Evolutionary conservation across 176 grass and related monocot species (phyloP), one percentile per base, ranked within the genome.

Genomic region (Carex cristatella): DNA sequence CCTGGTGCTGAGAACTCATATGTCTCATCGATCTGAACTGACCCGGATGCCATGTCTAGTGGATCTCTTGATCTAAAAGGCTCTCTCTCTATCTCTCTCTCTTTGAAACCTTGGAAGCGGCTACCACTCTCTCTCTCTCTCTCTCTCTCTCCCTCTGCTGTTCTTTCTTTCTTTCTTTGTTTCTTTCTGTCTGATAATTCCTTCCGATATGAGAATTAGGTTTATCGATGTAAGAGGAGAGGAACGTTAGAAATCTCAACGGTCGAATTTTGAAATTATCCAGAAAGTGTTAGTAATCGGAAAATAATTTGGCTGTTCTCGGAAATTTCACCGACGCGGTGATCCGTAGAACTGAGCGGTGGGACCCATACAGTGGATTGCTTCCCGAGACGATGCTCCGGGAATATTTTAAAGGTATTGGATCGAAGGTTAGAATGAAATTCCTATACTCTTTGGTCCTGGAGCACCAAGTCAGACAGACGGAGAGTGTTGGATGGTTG

Each of bases 1-100:
- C 40, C 88, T 4, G 97, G 97, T 30, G 97, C 97, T 42, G 81
- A 84, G 86, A 96, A 99, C 85, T 99, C 97, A 86, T 99, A 99
- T 5, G 72, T 67, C 79, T 92, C 85, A 68, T 99, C 91, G 35
- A 95, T 63, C 85, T 85, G 90, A 32, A 79, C 63, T 40, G 78
- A 88, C 31, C 63, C 74, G 65, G 48, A 32, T 44, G 65, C 28
- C 69, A 33, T 79, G 76, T 81, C 65, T 28, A 10, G 32, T 28
- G 15, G 32, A 62, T 32, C 57, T 65, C 32, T 63, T 10, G 42
- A 42, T 61, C 35, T 48, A 37, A 44, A 75, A 7, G n/a, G n/a
- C 0, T 12, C 12, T 2, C 42, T 48, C 2, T 31, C 59, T 65
- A 59, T 27, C 33, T 46, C 9, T 7, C 9, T 49, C 46, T 49